Evolutionary conservation across 805 yeast genomes (phyloP).

Genomic region (Pachysolen tannophilus): DNA sequence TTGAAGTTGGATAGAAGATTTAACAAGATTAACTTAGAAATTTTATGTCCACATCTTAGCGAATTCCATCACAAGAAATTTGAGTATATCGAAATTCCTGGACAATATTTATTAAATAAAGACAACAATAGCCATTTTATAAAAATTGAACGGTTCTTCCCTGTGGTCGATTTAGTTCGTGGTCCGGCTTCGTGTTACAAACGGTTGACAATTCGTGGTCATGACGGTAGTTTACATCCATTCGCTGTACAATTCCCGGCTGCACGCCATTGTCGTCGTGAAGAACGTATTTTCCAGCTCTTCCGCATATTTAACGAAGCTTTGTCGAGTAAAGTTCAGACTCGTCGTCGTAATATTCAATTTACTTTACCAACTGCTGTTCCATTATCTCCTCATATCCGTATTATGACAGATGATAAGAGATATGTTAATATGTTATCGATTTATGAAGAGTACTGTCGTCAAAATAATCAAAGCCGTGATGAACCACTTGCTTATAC

Average conservation of each 20-base stretch:
- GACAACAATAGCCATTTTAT: slow-evolving; percentile 87
- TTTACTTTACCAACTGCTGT: slow-evolving; percentile 88
- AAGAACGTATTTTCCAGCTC: slow-evolving; percentile 87
- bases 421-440: slow-evolving; percentile 69
- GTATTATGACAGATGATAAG: slow-evolving; percentile 79
- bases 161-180: slow-evolving; percentile 79
- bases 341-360: slow-evolving; percentile 76
- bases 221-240: slow-evolving; percentile 85
- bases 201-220: slow-evolving; percentile 82
- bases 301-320: slow-evolving; percentile 84
- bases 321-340: slow-evolving; percentile 73
- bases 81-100: slow-evolving; percentile 96
- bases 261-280: slow-evolving; percentile 94
- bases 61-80: slow-evolving; percentile 98
- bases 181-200: slow-evolving; percentile 89
- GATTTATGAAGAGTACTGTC: slow-evolving; percentile 84
- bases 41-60: slow-evolving; percentile 88
- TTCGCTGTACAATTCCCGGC: slow-evolving; percentile 98
- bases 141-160: slow-evolving; percentile 88
- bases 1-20: slow-evolving; percentile 85
- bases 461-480: slow-evolving; percentile 59
- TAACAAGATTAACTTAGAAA: slow-evolving; percentile 72
- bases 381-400: slow-evolving; percentile 90
- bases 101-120: slow-evolving; percentile 84
- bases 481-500: slow-evolving; percentile 89